Evolutionary conservation across 345 rosid genomes (phyloP).

Genomic region (Psidium friedrichsthalianum): DNA sequence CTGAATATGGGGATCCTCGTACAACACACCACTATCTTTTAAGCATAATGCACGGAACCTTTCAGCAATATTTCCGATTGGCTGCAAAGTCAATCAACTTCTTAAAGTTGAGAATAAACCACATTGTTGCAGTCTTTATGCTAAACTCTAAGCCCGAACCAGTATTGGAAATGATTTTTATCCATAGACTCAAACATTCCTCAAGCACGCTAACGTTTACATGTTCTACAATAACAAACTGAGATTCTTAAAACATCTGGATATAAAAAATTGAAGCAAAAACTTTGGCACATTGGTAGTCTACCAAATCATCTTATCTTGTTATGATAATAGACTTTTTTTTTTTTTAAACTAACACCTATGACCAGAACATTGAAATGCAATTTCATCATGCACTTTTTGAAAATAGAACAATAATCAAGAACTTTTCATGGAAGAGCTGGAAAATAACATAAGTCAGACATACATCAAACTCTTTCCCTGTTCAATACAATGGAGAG

Average conservation of each 20-base stretch:
- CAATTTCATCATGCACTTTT: neutral
- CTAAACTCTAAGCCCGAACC: neutral
- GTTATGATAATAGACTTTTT: neutral
- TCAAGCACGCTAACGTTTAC: neutral
- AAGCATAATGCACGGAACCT: conserved; percentile 84
- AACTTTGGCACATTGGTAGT: neutral
- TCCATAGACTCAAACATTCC: neutral
- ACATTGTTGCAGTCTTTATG: neutral
- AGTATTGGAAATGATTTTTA: neutral
- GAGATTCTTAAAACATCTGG: neutral
- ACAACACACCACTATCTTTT: conserved; percentile 94
- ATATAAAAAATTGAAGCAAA: neutral
- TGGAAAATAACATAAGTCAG: neutral
- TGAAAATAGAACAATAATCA: neutral
- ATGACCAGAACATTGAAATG: neutral
- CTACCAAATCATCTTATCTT: neutral
- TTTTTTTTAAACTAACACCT: neutral
- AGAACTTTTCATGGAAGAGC: neutral
- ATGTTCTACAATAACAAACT: neutral
- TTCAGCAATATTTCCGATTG: conserved; percentile 73
- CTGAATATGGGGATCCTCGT: conserved; percentile 93
- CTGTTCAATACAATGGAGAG: neutral
- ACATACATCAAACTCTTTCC: neutral
- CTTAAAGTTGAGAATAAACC: neutral
- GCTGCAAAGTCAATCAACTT: conserved; percentile 37